A percentile compares a stretch with the other conserved stretches of the same genome.
Evolutionary conservation across 108 stramenopile species (phyloP).

Genomic region (Pseudonitzschia pungens): DNA sequence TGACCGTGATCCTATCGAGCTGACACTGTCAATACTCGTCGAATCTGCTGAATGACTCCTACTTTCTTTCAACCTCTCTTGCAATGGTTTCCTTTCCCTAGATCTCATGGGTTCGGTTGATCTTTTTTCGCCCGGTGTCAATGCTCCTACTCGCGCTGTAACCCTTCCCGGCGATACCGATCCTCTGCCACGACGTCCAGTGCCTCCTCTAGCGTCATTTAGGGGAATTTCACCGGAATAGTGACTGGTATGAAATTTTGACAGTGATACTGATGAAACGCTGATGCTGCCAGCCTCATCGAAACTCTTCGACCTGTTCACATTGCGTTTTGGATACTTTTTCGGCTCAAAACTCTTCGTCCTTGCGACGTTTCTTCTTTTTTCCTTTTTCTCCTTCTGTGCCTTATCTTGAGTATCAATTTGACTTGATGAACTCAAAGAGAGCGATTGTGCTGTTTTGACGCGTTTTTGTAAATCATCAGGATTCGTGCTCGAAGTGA

Average conservation of each 20-base stretch:
- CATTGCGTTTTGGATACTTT: not conserved
- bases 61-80: not conserved
- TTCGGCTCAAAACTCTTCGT: not conserved
- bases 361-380: not conserved
- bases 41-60: not conserved
- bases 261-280: not conserved
- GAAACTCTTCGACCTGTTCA: conserved; percentile 4
- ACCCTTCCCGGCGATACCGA: not conserved
- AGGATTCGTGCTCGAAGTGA: not conserved
- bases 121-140: not conserved
- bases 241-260: not conserved
- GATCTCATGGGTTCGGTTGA: not conserved
- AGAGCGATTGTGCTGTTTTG: no score
- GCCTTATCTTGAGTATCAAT: not conserved
- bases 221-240: not conserved
- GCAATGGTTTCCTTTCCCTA: not conserved
- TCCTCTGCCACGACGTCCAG: conserved; percentile 9
- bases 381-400: not conserved
- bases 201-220: not conserved
- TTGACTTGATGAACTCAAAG: not conserved
- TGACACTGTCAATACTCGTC: not conserved
- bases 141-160: conserved; percentile 2
- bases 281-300: not conserved
- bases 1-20: not conserved
- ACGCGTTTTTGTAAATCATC: not conserved